These are phyloP conservation scores for Suillus decipiens DNA, from an alignment of 768 basidiomycete species.

Conservation along the genomic window DNA sequence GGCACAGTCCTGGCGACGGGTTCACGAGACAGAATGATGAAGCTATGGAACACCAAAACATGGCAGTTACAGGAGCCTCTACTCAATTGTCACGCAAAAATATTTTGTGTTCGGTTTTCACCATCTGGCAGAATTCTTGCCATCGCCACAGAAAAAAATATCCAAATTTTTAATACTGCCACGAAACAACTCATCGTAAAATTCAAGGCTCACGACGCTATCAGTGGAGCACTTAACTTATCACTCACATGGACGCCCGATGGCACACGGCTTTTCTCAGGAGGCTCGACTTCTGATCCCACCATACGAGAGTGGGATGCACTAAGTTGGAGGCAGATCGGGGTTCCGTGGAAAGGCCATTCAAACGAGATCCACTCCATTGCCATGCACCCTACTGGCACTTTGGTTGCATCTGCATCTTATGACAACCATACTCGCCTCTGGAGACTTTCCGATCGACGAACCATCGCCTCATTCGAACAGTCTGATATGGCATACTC, in stretches of 20 bases:
- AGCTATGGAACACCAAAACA: neutral
- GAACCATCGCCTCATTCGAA: neutral
- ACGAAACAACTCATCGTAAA: neutral
- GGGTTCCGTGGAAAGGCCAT: too few relatives aligned
- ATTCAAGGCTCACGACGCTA: neutral
- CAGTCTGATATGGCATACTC: neutral
- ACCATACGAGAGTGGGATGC: conserved; percentile 1
- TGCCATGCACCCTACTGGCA: neutral
- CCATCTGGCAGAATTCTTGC: neutral
- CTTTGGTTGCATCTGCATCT: neutral
- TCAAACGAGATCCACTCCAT: too few relatives aligned
- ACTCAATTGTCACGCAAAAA: neutral
- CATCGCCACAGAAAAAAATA: neutral
- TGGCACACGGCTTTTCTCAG: neutral
- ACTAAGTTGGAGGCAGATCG: neutral
- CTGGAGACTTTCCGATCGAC: neutral
- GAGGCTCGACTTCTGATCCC: neutral
- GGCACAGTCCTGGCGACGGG: neutral
- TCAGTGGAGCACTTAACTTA: neutral
- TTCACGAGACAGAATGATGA: neutral
- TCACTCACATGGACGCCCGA: neutral
- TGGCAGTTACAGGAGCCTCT: neutral
- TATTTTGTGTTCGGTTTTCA: neutral
- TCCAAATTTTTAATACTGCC: neutral
- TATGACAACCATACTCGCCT: neutral